Conservation (phyloP, 1,284 basidiomycete species). For the Phylloporus gajari region DNA sequence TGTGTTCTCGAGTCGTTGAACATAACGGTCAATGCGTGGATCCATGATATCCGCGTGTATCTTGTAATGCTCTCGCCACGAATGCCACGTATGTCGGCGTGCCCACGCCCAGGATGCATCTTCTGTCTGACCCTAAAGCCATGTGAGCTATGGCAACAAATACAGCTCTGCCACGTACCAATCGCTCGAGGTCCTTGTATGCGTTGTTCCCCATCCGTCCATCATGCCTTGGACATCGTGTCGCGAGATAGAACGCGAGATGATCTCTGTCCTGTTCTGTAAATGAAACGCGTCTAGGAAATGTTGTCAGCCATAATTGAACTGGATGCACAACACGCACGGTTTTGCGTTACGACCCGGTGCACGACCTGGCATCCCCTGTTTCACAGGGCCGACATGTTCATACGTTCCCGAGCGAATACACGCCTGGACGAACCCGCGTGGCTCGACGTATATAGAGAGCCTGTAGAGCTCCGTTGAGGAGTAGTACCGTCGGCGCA, state of each 20-base stretch:
- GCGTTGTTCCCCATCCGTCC: constrained; percentile 56
- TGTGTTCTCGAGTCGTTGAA: constrained; percentile 11
- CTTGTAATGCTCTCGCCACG: constrained; percentile 66
- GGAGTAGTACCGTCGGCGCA: constrained; percentile 40
- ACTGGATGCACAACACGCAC: constrained; percentile 19
- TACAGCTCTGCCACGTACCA: constrained; percentile 39
- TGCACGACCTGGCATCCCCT: constrained; percentile 39
- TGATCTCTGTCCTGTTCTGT: constrained; percentile 36
- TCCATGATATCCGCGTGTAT: constrained; percentile 56
- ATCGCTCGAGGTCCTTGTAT: constrained; percentile 53
- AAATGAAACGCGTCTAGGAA: constrained; percentile 34
- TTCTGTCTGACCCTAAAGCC: constrained; percentile 18
- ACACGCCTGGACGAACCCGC: too few relatives aligned
- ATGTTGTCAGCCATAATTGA: constrained; percentile 1
- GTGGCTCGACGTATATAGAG: constrained; percentile 16
- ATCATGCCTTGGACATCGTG: constrained; percentile 33
- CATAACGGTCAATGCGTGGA: constrained; percentile 47
- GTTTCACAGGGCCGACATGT: constrained; percentile 14
- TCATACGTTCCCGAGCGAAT: constrained; percentile 15
- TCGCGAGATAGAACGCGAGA: constrained; percentile 43
- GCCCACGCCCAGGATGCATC: constrained; percentile 56
- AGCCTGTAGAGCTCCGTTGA: constrained; percentile 29
- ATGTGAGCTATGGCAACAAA: neutral
- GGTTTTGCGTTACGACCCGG: neutral
- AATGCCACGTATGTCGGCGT: constrained; percentile 58